phyloP scores from a whole-genome alignment of 108 stramenopile species.

The Pseudonitzschia delicatissima region DNA sequence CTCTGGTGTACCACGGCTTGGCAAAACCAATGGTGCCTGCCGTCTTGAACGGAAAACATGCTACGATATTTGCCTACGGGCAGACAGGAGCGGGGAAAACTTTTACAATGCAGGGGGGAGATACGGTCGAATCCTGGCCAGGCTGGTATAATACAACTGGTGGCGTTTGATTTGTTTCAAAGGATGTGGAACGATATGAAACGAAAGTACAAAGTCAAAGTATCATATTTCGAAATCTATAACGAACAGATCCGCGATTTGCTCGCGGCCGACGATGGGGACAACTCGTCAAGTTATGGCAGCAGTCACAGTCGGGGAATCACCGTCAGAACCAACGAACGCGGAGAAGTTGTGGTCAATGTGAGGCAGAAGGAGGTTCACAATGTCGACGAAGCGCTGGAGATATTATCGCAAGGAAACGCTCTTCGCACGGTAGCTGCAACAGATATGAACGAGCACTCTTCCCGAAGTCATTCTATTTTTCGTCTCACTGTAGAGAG shows the following conservation, averaged over 20 bases:
- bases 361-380: constrained; percentile 63
- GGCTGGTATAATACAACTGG: constrained; percentile 62
- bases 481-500: constrained; percentile 80
- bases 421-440: constrained; percentile 65
- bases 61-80: constrained; percentile 81
- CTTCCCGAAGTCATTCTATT: constrained; percentile 90
- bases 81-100: constrained; percentile 70
- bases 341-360: constrained; percentile 87
- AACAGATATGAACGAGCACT: constrained; percentile 90
- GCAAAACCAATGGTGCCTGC: constrained; percentile 63
- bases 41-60: constrained; percentile 81
- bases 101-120: constrained; percentile 76
- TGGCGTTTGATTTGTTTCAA: constrained; percentile 60
- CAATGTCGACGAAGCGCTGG: constrained; percentile 57
- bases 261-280: constrained; percentile 45
- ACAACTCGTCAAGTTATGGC: constrained; percentile 9
- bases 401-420: constrained; percentile 62
- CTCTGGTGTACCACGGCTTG: constrained; percentile 70
- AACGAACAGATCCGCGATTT: constrained; percentile 97
- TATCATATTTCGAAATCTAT: constrained; percentile 95
- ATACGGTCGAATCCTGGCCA: constrained; percentile 72
- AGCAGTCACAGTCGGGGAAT: background rate
- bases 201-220: constrained; percentile 32
- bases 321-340: constrained; percentile 62
- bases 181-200: constrained; percentile 10